Evolutionary conservation across 2,329 filamentous ascomycete species (phyloP), one percentile per base, ranked within the genome.

Genomic region (Diaporthe ilicicola): DNA sequence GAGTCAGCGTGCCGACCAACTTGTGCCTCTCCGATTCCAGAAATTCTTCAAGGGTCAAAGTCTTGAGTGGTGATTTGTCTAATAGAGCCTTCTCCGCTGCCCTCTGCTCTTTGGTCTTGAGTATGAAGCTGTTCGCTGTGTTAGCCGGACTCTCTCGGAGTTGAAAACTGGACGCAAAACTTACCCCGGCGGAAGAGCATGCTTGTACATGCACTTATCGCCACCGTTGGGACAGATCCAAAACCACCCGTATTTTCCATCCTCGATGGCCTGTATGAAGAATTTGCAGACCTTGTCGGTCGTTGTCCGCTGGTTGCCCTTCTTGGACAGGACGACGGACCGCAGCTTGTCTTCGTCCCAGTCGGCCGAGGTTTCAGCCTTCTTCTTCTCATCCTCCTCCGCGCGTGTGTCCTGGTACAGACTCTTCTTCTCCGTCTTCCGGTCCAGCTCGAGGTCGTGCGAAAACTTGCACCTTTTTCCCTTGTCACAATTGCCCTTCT

Each of bases 251-350:
- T 99, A 99, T 83, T 98, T 99, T 78, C 94, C 93, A 79, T 99
- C 96, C 84, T 99, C 96, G 74, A 99, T 96, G 32, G 96, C 96
- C 76, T 95, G 92, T 80, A 98, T 96, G 81, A 99, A 99, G 86
- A 86, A 97, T 84, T 98, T 99, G 93, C 96, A 99, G 75, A 99
- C 96, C 84, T 98, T 99, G 80, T 99, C 96, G 56, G 96, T 99
- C 6, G 93, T 93, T 27, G 95, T 97, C 80, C 92, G 91, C 72
- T 97, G 96, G 82, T 99, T 99, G 66, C 96, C 96, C 82, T 99
- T 97, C 86, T 99, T 99, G 78, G 93, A 97, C 80, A 97, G 77
- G 29, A 99, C 94, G 44, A 99, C 96, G 69, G 92, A 92, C 76
- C 93, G 90, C 77, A 99, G 84, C 84, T 98, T 97, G 81, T 97